Evolutionary conservation across 306 rosid species (phyloP).

Genomic region (Spatholobus suberectus): DNA sequence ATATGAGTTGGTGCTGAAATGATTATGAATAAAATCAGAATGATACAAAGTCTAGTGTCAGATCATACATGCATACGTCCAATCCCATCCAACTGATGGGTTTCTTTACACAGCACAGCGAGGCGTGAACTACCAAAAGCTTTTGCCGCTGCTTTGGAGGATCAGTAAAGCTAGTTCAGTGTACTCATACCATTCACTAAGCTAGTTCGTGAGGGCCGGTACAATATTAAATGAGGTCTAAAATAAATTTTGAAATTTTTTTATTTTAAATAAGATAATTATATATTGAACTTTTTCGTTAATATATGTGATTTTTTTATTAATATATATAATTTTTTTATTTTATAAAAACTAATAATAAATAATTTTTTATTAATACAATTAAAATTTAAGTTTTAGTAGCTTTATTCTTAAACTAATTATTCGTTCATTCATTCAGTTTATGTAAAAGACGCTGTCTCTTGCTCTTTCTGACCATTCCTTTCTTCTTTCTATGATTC

Average conservation of each 20-base stretch:
- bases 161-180: slow-evolving; percentile 26
- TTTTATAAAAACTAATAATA: no score
- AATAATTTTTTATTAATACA: no score
- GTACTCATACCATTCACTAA: not conserved
- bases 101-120: slow-evolving; percentile 42
- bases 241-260: no score
- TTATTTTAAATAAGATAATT: no score
- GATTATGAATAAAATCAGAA: slow-evolving; percentile 27
- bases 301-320: no score
- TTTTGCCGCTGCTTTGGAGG: slow-evolving; percentile 39
- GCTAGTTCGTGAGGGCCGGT: no score
- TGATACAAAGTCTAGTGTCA: slow-evolving; percentile 51
- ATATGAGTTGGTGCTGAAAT: not conserved
- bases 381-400: no score
- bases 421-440: slow-evolving; percentile 11
- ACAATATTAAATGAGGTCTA: no score
- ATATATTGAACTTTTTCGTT: no score
- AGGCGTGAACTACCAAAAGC: slow-evolving; percentile 70
- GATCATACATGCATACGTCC: slow-evolving; percentile 71
- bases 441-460: slow-evolving; percentile 34
- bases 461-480: slow-evolving; percentile 46
- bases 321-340: no score
- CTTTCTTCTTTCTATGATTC: slow-evolving; percentile 55
- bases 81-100: slow-evolving; percentile 68
- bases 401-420: no score